Conservation (phyloP, 176 grass and related monocot genomes). For the Urochloa ruziziensis region DNA sequence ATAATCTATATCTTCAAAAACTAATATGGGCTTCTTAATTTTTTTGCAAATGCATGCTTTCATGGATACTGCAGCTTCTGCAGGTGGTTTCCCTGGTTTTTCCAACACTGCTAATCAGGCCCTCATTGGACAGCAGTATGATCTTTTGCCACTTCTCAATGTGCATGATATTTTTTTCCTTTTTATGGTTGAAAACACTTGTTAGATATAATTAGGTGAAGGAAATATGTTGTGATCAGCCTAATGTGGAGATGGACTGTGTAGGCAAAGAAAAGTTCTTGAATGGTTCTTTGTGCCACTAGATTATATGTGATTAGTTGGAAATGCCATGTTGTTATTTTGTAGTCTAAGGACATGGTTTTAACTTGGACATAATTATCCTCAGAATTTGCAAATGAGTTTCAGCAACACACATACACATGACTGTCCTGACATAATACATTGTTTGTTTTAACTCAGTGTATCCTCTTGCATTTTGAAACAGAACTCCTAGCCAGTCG, state of each 20-base stretch:
- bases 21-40: not conserved
- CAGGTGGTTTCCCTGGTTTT: slow-evolving; percentile 55
- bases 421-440: not conserved
- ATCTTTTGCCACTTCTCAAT: slow-evolving; percentile 22
- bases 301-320: slow-evolving; percentile 15
- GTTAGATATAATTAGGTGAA: not conserved
- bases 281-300: slow-evolving; percentile 12
- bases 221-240: slow-evolving; percentile 1
- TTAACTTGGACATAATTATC: not conserved
- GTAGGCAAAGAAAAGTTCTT: slow-evolving; percentile 3
- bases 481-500: slow-evolving; percentile 51
- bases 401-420: not conserved
- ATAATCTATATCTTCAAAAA: not conserved
- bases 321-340: not conserved
- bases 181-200: not conserved
- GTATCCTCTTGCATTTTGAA: slow-evolving; percentile 31
- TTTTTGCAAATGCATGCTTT: slow-evolving; percentile 17
- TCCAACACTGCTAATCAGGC: slow-evolving; percentile 49
- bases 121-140: slow-evolving; percentile 71
- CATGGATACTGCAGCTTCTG: slow-evolving; percentile 38
- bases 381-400: not conserved
- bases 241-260: not conserved
- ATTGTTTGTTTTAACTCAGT: slow-evolving; percentile 10
- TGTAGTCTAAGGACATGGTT: not conserved
- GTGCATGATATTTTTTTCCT: slow-evolving; percentile 1